Percentiles rank a stretch among this genome's conserved stretches.
Conservation (phyloP, 1,284 basidiomycete species). For the Melampsora abietis-canadensis region DNA sequence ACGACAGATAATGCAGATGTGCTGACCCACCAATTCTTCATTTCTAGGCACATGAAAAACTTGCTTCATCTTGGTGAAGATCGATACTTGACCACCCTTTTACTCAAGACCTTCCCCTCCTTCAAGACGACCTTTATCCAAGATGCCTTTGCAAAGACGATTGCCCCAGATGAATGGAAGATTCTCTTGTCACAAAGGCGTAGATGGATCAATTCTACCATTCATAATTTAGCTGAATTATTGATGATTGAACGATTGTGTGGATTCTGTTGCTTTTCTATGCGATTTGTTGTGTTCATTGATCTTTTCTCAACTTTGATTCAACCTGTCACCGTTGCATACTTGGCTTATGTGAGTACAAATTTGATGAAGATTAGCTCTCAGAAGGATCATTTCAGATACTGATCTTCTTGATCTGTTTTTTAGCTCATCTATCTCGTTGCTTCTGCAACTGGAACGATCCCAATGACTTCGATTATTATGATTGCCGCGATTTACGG, state of each 20-base stretch:
- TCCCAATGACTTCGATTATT: constrained; percentile 66
- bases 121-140: constrained; percentile 92
- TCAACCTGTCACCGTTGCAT: constrained; percentile 83
- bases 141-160: constrained; percentile 86
- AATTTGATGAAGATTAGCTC: constrained; percentile 20
- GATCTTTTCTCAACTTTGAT: constrained; percentile 75
- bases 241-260: constrained; percentile 57
- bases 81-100: constrained; percentile 90
- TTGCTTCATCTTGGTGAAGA: constrained; percentile 94
- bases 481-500: constrained; percentile 93
- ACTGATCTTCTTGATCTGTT: neutral
- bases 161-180: constrained; percentile 88
- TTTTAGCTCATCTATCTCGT: constrained; percentile 46
- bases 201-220: constrained; percentile 99
- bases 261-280: constrained; percentile 72
- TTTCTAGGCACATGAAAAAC: constrained; percentile 59
- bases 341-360: constrained; percentile 67
- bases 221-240: constrained; percentile 92
- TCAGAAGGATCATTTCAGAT: neutral
- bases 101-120: constrained; percentile 86
- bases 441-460: constrained; percentile 47
- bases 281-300: constrained; percentile 97
- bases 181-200: constrained; percentile 93
- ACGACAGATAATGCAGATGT: neutral
- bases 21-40: neutral